Percentiles rank a stretch among this genome's conserved stretches.
phyloP scores from a whole-genome alignment of 306 rosid species.

The Parietaria judaica region DNA sequence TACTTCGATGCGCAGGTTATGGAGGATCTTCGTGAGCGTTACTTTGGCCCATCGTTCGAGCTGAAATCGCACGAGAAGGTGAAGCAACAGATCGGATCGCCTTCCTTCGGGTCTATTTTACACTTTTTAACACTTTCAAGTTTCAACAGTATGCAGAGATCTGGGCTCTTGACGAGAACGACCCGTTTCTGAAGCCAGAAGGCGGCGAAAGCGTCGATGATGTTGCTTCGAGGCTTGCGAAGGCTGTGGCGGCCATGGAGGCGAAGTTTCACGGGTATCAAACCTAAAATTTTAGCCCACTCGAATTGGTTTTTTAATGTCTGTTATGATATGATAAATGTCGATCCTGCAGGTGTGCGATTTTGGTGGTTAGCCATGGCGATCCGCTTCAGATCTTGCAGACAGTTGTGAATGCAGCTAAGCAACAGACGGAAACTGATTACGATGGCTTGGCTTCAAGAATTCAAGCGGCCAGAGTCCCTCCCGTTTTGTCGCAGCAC shows the following conservation, averaged over 20 bases:
- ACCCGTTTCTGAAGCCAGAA: slow-evolving; percentile 60
- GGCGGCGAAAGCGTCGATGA: slow-evolving; percentile 91
- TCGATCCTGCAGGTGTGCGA: slow-evolving; percentile 40
- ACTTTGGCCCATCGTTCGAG: slow-evolving; percentile 79
- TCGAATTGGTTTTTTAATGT: too few relatives aligned
- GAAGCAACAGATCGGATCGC: slow-evolving; percentile 12
- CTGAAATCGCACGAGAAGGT: slow-evolving; percentile 80
- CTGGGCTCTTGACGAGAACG: slow-evolving; percentile 71
- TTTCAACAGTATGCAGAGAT: slow-evolving; percentile 55
- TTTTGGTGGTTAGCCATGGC: slow-evolving; percentile 86
- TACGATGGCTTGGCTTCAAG: slow-evolving; percentile 31
- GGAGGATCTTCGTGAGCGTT: slow-evolving; percentile 68
- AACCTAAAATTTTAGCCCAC: background rate
- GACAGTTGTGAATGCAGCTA: slow-evolving; percentile 49
- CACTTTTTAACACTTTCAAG: slow-evolving; percentile 5
- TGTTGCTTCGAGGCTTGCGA: slow-evolving; percentile 68
- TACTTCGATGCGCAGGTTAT: slow-evolving; percentile 34
- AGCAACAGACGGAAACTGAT: slow-evolving; percentile 27
- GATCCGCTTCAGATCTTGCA: slow-evolving; percentile 82
- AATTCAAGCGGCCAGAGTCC: slow-evolving; percentile 40
- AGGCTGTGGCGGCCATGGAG: slow-evolving; percentile 45
- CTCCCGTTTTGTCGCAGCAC: slow-evolving; percentile 58
- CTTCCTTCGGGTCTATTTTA: background rate
- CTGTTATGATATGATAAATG: too few relatives aligned
- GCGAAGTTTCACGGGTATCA: slow-evolving; percentile 66